Base-by-base conservation (phyloP, 2,329 filamentous ascomycete species). In the Penicillium sp. region DNA sequence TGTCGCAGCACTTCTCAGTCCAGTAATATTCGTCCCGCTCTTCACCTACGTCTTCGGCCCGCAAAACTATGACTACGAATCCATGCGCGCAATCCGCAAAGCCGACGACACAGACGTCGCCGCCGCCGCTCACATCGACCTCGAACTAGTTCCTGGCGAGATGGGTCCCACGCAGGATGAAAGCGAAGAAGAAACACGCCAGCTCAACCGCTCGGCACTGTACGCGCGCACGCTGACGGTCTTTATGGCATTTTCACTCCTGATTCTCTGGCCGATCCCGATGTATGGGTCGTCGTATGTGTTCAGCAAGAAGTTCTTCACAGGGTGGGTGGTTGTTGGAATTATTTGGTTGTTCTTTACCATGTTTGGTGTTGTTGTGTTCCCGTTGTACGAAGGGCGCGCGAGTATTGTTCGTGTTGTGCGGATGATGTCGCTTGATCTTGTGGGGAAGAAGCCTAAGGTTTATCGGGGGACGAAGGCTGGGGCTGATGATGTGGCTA, bases 211-310 rank as follows among this genome's bases (percentile, higher is more conserved):
- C 26, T 81, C 84, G 0, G 82, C 82, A 7, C 58, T 76, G 6
- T 82, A 84, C 66, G 82, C 84, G 0, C 78, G 82, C 49, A 77
- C 74, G 32, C 71, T 85, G 59, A 89, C 87, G 1, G 77, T 85
- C 10, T 72, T 82, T 61, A 79, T 90, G 77, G 89, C 90, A 0
- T 58, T 96, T 0, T 81, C 85, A 0, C 79, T 96, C 54, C 78
- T 96, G 0, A 80, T 96, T 2, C 82, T 96, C 16, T 96, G 92
- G 91, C 92, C 92, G 0, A 93, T 96, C 82, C 92, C 92, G 1
- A 86, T 96, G 85, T 96, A 94, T 69, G 92, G 90, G 11, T 81
- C 82, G 0, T 83, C 83, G 1, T 96, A 96, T 70, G 82, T 96
- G 52, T 95, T 94, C 75, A 86, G 82, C 72, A 89, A 90, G 78